phyloP scores from a whole-genome alignment of 2,329 filamentous ascomycete species.

The Cordyceps javanica region DNA sequence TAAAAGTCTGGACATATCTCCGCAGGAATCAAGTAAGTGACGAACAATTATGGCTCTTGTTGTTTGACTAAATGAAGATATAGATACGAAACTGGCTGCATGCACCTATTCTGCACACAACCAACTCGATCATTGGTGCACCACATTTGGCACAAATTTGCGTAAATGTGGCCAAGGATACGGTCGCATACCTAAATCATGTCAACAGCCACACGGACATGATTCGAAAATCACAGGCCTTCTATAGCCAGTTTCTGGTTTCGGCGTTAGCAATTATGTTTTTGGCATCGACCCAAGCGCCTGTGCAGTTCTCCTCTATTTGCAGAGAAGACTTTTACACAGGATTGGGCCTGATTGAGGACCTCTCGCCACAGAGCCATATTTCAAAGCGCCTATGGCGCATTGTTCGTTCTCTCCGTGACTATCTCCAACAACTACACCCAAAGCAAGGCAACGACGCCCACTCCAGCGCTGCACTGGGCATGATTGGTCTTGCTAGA shows the following conservation, averaged over 20 bases:
- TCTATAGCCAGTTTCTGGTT: constrained; percentile 75
- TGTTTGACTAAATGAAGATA: constrained; percentile 8
- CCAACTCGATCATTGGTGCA: constrained; percentile 75
- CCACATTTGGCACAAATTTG: constrained; percentile 65
- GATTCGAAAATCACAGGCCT: constrained; percentile 65
- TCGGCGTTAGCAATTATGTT: constrained; percentile 71
- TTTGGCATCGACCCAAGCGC: constrained; percentile 68
- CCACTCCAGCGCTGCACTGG: constrained; percentile 45
- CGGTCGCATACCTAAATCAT: constrained; percentile 63
- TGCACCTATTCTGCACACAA: constrained; percentile 78
- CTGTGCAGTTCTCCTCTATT: constrained; percentile 59
- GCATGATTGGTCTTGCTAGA: constrained; percentile 48
- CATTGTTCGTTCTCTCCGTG: constrained; percentile 63
- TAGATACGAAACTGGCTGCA: constrained; percentile 80
- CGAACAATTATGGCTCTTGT: neutral
- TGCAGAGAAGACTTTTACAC: constrained; percentile 75
- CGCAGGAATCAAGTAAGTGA: constrained; percentile 67
- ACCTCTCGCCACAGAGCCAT: constrained; percentile 64
- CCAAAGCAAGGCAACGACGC: constrained; percentile 43
- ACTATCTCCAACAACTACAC: constrained; percentile 64
- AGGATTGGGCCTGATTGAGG: constrained; percentile 67
- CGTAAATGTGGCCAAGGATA: constrained; percentile 70
- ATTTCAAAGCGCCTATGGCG: constrained; percentile 69
- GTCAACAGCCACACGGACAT: constrained; percentile 67
- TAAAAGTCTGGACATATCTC: constrained; percentile 79